Percentiles rank a stretch among this genome's conserved stretches.
phyloP scores from a whole-genome alignment of 306 rosid species.

The Begonia masoniana region DNA sequence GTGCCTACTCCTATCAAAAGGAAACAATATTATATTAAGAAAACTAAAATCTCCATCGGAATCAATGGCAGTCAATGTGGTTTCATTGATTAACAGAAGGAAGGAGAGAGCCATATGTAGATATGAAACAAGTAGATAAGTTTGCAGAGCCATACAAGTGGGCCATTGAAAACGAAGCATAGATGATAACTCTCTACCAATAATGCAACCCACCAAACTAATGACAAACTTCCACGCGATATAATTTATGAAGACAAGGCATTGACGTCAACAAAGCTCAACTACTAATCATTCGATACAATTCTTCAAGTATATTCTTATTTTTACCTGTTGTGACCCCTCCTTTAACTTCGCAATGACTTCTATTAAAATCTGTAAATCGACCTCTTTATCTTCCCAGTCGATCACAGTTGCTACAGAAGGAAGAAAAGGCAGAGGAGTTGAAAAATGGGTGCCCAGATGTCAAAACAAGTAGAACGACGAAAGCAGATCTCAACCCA shows the following conservation, averaged over 20 bases:
- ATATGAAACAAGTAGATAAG: background rate
- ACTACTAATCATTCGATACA: background rate
- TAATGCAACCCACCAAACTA: conserved; percentile 12
- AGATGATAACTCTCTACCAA: conserved; percentile 30
- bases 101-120: background rate
- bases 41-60: too few species aligned
- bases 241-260: too few species aligned
- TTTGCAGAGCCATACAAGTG: conserved; percentile 25
- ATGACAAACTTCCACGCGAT: conserved; percentile 2
- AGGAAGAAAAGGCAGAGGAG: conserved; percentile 1
- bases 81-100: background rate
- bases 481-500: conserved; percentile 35
- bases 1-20: too few species aligned
- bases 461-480: conserved; percentile 39
- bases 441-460: conserved; percentile 45
- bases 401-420: background rate
- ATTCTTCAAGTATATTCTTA: background rate
- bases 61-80: background rate
- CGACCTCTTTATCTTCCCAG: background rate
- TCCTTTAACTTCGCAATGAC: conserved; percentile 18
- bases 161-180: conserved; percentile 22
- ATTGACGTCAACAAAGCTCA: too few species aligned
- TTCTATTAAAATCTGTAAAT: conserved; percentile 7
- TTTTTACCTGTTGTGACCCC: too few species aligned
- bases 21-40: too few species aligned